A percentile compares a stretch with the other conserved stretches of the same genome.
Conservation (phyloP, 495 filamentous ascomycete species). For the Talaromyces thailandensis region DNA sequence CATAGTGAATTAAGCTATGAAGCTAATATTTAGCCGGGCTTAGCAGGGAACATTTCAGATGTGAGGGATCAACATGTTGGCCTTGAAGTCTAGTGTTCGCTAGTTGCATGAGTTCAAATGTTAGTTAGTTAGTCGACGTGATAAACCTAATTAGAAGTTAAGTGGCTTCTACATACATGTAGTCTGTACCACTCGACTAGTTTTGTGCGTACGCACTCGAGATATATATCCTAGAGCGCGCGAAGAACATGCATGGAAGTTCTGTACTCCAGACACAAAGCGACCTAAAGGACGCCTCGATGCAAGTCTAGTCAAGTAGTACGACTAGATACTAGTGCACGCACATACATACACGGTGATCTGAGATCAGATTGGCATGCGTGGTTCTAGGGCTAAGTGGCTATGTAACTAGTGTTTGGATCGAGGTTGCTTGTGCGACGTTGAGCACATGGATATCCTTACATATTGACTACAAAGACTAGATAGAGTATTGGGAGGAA, state of each 20-base stretch:
- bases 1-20: neutral
- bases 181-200: neutral
- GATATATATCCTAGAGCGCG: constrained; percentile 17
- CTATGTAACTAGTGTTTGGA: neutral
- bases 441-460: neutral
- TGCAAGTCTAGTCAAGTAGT: neutral
- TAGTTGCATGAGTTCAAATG: neutral
- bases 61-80: neutral
- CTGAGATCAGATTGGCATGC: neutral
- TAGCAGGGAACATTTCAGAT: no score
- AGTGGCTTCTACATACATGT: neutral
- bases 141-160: neutral
- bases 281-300: neutral
- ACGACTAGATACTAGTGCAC: neutral
- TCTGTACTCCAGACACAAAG: neutral
- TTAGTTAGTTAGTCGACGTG: neutral
- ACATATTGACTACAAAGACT: no score
- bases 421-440: neutral
- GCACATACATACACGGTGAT: neutral
- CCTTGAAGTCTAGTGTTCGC: neutral
- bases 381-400: neutral
- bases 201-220: neutral
- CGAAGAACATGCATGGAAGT: constrained; percentile 40
- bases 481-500: neutral
- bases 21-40: neutral